These are phyloP conservation scores for Alternaria ventricosa DNA, from an alignment of 2,329 filamentous ascomycete species.

Conservation along the genomic window DNA sequence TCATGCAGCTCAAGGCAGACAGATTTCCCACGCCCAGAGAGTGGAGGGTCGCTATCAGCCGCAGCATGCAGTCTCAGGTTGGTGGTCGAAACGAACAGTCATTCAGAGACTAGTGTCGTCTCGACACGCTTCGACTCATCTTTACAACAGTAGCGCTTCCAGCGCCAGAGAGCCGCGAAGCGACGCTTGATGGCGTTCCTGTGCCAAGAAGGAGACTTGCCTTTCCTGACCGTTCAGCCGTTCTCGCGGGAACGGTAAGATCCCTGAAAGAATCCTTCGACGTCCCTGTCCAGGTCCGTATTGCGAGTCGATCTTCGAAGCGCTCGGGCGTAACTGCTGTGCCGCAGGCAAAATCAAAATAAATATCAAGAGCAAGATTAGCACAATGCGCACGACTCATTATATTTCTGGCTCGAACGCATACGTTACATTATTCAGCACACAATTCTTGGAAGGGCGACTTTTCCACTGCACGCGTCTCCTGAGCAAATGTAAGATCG, in stretches of 20 bases:
- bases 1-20: constrained; percentile 37
- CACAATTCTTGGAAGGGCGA: not conserved
- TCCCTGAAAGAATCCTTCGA: constrained; percentile 14
- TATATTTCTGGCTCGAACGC: not conserved
- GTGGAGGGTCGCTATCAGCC: constrained; percentile 15
- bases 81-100: constrained; percentile 20
- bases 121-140: constrained; percentile 1
- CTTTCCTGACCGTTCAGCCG: constrained; percentile 6
- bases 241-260: constrained; percentile 20
- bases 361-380: not conserved
- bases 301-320: constrained; percentile 8
- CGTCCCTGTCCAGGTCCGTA: constrained; percentile 7
- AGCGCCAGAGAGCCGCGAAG: not conserved
- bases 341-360: constrained; percentile 1
- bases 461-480: not conserved
- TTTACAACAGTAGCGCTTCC: constrained; percentile 1
- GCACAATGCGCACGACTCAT: not conserved
- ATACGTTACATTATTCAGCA: not conserved
- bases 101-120: constrained; percentile 12
- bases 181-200: constrained; percentile 7
- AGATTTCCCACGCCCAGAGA: constrained; percentile 7
- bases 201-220: constrained; percentile 13
- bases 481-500: not conserved
- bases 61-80: constrained; percentile 16
- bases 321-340: constrained; percentile 13